These are phyloP conservation scores for Phyllosticta citriasiana DNA, from an alignment of 2,329 filamentous ascomycete genomes.

Conservation along the genomic window DNA sequence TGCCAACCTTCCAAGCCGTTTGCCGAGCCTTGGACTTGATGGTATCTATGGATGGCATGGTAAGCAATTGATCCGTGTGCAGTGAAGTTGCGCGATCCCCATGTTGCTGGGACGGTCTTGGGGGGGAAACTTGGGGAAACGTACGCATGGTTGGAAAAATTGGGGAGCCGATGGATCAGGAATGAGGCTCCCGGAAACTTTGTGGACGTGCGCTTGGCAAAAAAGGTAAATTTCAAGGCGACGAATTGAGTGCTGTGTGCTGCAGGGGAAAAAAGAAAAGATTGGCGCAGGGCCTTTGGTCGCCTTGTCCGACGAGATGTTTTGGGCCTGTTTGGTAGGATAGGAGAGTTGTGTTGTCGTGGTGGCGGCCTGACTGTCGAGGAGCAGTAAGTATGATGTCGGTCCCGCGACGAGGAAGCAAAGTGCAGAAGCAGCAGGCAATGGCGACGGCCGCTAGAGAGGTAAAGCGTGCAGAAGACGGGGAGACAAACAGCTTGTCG, in stretches of 20 bases:
- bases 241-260: not conserved
- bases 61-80: not conserved
- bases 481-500: not conserved
- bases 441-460: not conserved
- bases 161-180: not conserved
- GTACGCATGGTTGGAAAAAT: conserved; percentile 5
- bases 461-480: not conserved
- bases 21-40: conserved; percentile 28
- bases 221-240: not conserved
- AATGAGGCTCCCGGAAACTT: not conserved
- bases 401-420: not conserved
- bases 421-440: not conserved
- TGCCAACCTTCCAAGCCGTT: conserved; percentile 22
- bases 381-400: not conserved
- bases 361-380: not conserved
- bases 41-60: conserved; percentile 18
- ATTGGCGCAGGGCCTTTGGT: not conserved
- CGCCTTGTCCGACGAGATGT: not conserved
- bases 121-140: not conserved
- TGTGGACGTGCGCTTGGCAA: not conserved
- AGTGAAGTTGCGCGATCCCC: not conserved
- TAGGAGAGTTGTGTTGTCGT: not conserved
- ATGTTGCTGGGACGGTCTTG: not conserved
- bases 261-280: not conserved
- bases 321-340: not conserved